Base-by-base conservation (phyloP, 176 grass and related monocot genomes). In the Triticum timopheevii region DNA sequence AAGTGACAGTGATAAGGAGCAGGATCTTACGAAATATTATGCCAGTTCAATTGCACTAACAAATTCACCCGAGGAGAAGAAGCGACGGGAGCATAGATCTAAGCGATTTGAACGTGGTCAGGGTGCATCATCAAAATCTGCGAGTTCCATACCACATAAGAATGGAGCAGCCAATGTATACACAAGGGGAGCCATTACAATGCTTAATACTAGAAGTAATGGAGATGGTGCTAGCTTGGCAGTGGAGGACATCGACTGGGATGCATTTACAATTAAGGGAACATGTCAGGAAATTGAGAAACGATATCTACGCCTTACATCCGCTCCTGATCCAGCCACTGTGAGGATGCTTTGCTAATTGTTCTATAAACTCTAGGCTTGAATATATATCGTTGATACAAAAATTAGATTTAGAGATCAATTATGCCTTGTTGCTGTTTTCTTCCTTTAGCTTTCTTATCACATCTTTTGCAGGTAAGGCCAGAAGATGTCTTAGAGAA, bases 201-300 rank as follows among this genome's bases (percentile, higher is more conserved):
- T 86, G 83, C 76, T 93, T 75, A 82, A 83, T 73, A 88, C 72
- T 54, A 95, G 79, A 91, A 86, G 52, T 77, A 87, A 85, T 79
- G 93, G 62, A 73, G 83, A 90, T 69, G 74, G 54, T 82, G 59
- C 11, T 88, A 84, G 61, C 33, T 83, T 68, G 68, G 91, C 89
- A 42, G 96, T 95, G 71, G 96, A 98, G 86, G 96, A 98, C 90
- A 86, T 95, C 68, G 90, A 98, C 78, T 93, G 96, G 96, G 93
- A 98, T 88, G 88, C 93, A 65, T 78, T 98, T 85, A 95, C 96
- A 85, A 88, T 98, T 36, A 98, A 95, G 72, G 96, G 96, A 81
- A 95, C 93, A 68, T 95, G 91, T 80, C 96, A 98, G 70, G 81
- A 98, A 82, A 93, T 93, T 71, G 93, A 98, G 90, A 98, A 98